Percentiles rank a stretch among this genome's conserved stretches.
Conservation (phyloP, 192 early-diverging fungal species). For the Backusella tarrabulga region DNA sequence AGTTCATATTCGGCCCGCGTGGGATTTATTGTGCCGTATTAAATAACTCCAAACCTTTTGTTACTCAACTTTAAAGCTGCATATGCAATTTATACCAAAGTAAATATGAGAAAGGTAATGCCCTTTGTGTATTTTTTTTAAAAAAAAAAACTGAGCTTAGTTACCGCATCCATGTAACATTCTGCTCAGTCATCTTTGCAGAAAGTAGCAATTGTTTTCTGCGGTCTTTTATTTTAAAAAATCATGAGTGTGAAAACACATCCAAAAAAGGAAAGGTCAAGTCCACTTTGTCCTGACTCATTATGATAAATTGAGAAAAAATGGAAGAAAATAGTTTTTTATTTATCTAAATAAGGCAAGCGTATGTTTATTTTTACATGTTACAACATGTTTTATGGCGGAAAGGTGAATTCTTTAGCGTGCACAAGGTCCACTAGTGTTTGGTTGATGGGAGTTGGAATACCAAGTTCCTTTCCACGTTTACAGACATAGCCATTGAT, state of each 20-base stretch:
- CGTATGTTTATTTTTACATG: background rate
- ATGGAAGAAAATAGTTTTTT: background rate
- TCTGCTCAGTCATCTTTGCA: background rate
- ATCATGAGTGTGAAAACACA: background rate
- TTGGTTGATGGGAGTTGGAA: slow-evolving; percentile 28
- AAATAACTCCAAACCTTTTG: background rate
- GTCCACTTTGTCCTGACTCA: background rate
- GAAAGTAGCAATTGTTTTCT: background rate
- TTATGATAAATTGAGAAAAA: background rate
- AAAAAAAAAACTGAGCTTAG: too few species aligned
- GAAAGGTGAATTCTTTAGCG: slow-evolving; percentile 13
- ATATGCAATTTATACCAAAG: background rate
- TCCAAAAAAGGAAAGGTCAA: background rate
- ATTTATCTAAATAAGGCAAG: background rate
- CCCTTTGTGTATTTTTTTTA: background rate
- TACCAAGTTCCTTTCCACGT: slow-evolving; percentile 43
- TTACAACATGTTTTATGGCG: background rate
- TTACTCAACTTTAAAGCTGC: background rate
- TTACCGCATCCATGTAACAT: too few species aligned
- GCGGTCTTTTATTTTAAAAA: background rate
- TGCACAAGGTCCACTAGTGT: slow-evolving; percentile 28
- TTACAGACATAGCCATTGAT: slow-evolving; percentile 60
- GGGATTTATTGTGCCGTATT: too few species aligned
- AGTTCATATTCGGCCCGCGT: background rate
- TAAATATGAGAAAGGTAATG: too few species aligned